Base-by-base conservation (phyloP, 2,329 filamentous ascomycete species). In the Cladosporium cucumerinum region DNA sequence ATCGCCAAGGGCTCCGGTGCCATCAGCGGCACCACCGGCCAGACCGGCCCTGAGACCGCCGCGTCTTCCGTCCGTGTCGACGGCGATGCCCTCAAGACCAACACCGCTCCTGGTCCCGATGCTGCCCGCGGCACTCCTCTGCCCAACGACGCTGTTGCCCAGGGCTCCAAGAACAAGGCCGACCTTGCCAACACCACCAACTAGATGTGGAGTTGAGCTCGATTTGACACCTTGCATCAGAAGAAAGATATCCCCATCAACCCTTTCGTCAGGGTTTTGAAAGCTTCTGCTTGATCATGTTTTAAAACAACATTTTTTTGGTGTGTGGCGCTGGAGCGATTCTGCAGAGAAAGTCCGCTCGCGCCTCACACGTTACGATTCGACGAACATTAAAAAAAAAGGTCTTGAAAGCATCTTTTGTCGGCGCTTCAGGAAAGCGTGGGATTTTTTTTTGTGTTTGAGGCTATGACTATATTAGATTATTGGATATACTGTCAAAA, bases 1-100 rank as follows among this genome's bases (percentile, higher is more conserved):
- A 87, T 91, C 74, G 89, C 91, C 73, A 86, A 91, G 57, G 89
- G 89, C 68, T 86, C 87, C 39, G 89, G 89, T 23, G 78, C 83
- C 62, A 70, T 82, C 1, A 75, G 84, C 69, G 84, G 80, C 61
- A 82, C 84, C 67, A 78, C 87, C 54, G 67, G 68, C 28, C 74
- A 81, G 12, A 75, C 79, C 36, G 77, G 76, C 59, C 79, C 80
- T 25, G 75, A 78, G 62, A 87, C 87, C 46, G 84, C 83, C 67
- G 81, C 81, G 49, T 85, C 81, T 70, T 82, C 81, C 69, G 83
- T 79, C 52, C 76, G 84, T 70, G 72, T 79, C 26, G 83, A 80
- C 26, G 82, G 78, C 16, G 80, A 82, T 5, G 81, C 82, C 52
- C 83, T 85, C 72, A 79, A 89, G 75, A 87, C 82, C 74, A 78